phyloP scores from a whole-genome alignment of 1,284 basidiomycete species.

The Trichosporon ovoides region DNA sequence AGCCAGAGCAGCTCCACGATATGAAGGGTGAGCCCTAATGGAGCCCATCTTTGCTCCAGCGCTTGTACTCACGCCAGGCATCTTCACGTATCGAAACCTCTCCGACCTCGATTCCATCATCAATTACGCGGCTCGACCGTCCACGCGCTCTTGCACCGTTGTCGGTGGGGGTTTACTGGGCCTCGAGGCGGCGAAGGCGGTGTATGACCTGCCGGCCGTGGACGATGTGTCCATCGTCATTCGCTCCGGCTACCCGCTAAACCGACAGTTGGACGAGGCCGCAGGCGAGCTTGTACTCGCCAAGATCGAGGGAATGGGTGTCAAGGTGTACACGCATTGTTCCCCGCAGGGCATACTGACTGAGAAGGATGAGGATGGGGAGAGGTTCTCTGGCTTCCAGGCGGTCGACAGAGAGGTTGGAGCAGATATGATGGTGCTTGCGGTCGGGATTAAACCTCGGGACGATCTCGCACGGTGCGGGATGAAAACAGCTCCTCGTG shows the following conservation, averaged over 20 bases:
- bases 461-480: conserved; percentile 59
- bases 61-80: too few species aligned
- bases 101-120: conserved; percentile 61
- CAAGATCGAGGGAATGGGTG: conserved; percentile 62
- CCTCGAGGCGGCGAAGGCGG: conserved; percentile 68
- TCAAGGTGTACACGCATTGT: conserved; percentile 53
- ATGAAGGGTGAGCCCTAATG: conserved; percentile 18
- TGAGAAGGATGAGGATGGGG: conserved; percentile 37
- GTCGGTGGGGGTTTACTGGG: conserved; percentile 70
- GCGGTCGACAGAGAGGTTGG: conserved; percentile 51
- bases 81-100: conserved; percentile 70
- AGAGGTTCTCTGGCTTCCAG: conserved; percentile 53
- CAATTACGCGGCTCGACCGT: conserved; percentile 53
- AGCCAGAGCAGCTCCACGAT: conserved; percentile 49
- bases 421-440: conserved; percentile 59
- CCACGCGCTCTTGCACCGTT: conserved; percentile 55
- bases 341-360: conserved; percentile 23
- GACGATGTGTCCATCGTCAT: conserved; percentile 55
- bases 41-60: too few species aligned
- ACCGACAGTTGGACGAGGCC: conserved; percentile 64
- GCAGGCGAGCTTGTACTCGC: conserved; percentile 65
- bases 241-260: conserved; percentile 60
- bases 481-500: conserved; percentile 53
- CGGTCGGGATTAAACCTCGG: conserved; percentile 67
- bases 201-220: conserved; percentile 56